Evolutionary conservation across 2,329 filamentous ascomycete species (phyloP).

Genomic region (Calonectria pseudoturangicola): DNA sequence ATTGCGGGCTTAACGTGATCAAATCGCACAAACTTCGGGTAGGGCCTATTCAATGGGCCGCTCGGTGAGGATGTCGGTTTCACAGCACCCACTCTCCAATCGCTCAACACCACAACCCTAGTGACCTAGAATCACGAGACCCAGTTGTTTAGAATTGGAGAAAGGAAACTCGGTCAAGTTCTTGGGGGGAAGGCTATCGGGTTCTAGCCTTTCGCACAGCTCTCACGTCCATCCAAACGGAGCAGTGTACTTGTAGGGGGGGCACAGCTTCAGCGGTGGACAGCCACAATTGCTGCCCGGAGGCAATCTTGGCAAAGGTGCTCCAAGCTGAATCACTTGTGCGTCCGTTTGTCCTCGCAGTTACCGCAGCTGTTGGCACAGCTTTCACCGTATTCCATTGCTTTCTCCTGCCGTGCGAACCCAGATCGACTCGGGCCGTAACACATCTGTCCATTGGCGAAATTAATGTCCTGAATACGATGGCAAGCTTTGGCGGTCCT

Average conservation of each 20-base stretch:
- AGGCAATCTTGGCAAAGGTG: conserved; percentile 1
- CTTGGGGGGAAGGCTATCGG: background rate
- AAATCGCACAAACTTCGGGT: background rate
- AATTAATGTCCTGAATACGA: background rate
- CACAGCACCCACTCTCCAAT: too few species aligned
- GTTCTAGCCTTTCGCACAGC: background rate
- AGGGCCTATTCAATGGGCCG: background rate
- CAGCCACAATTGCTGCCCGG: too few species aligned
- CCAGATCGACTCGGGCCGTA: background rate
- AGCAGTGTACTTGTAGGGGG: background rate
- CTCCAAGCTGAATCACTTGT: background rate
- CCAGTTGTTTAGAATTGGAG: background rate
- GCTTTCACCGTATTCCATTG: background rate
- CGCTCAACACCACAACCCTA: background rate
- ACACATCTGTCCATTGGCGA: conserved; percentile 2
- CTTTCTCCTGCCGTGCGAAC: background rate
- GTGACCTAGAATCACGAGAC: background rate
- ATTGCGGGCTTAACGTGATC: background rate
- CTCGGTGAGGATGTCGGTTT: background rate
- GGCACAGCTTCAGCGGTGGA: background rate
- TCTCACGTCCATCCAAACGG: background rate
- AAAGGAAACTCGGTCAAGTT: background rate
- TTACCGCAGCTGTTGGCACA: background rate
- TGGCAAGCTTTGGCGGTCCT: background rate
- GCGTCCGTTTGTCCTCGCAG: background rate